phyloP scores from a whole-genome alignment of 2,329 filamentous ascomycete species.

The Trichoderma sp. region DNA sequence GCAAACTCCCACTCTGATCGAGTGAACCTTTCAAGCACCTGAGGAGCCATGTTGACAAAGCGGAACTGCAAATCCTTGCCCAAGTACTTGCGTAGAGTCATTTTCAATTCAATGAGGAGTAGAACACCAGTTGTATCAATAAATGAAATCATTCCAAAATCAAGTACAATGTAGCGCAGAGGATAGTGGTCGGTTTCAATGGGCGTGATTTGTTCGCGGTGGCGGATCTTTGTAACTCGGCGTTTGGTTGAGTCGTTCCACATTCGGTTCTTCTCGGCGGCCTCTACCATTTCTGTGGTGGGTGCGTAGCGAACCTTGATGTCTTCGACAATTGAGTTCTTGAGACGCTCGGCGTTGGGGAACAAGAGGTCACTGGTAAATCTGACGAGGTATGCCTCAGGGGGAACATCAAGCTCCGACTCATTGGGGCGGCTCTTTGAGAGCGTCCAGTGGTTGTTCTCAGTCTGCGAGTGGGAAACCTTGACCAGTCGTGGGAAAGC shows the following conservation, averaged over 20 bases:
- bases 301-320: slow-evolving; percentile 41
- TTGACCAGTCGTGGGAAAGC: slow-evolving; percentile 49
- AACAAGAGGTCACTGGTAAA: slow-evolving; percentile 60
- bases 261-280: slow-evolving; percentile 42
- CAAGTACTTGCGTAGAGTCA: slow-evolving; percentile 48
- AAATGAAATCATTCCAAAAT: slow-evolving; percentile 51
- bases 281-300: slow-evolving; percentile 42
- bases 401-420: slow-evolving; percentile 33
- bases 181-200: slow-evolving; percentile 35
- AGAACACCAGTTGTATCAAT: slow-evolving; percentile 52
- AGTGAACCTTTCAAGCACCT: slow-evolving; percentile 39
- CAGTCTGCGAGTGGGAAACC: slow-evolving; percentile 31
- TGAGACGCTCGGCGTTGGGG: slow-evolving; percentile 56
- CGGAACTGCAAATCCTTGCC: slow-evolving; percentile 46
- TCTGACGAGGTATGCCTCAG: slow-evolving; percentile 54
- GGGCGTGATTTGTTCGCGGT: slow-evolving; percentile 34
- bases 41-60: slow-evolving; percentile 46
- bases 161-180: slow-evolving; percentile 49
- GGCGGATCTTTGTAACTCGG: slow-evolving; percentile 45
- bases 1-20: slow-evolving; percentile 39
- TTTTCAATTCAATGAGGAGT: slow-evolving; percentile 47
- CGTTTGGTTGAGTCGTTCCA: slow-evolving; percentile 54
- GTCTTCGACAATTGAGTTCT: slow-evolving; percentile 47
- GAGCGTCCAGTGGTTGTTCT: slow-evolving; percentile 30
- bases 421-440: slow-evolving; percentile 22